phyloP scores from a whole-genome alignment of 331 rosid species.

The Dryas integrifolia region DNA sequence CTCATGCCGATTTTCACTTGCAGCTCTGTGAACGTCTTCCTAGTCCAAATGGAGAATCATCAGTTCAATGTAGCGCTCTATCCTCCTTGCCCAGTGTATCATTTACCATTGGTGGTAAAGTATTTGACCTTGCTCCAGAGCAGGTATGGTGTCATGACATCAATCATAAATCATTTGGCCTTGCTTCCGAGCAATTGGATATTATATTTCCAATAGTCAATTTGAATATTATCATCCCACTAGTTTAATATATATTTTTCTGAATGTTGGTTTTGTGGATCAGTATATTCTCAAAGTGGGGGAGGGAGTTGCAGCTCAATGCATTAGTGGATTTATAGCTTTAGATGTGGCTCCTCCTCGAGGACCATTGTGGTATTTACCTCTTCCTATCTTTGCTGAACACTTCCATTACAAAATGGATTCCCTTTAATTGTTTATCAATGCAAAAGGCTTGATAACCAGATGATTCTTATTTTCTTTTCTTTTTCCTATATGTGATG shows the following conservation, averaged over 20 bases:
- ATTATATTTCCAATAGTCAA: neutral
- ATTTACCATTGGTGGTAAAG: conserved; percentile 55
- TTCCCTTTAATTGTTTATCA: neutral
- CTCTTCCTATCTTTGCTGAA: conserved; percentile 10
- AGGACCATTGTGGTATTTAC: conserved; percentile 53
- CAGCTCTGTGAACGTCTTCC: conserved; percentile 69
- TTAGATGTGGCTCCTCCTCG: conserved; percentile 56
- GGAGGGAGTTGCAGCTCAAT: conserved; percentile 47
- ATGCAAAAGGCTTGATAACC: neutral
- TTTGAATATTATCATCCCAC: neutral
- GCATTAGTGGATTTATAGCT: conserved; percentile 59
- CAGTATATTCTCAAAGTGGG: conserved; percentile 63
- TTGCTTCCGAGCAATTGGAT: neutral
- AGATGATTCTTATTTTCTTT: no score
- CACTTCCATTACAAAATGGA: no score
- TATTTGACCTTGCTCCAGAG: conserved; percentile 62
- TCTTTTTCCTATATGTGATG: neutral
- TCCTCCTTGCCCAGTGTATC: conserved; percentile 60
- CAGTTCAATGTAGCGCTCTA: conserved; percentile 48
- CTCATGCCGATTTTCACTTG: conserved; percentile 18
- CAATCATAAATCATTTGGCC: neutral
- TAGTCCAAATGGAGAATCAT: conserved; percentile 63
- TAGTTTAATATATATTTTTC: neutral
- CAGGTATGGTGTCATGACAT: conserved; percentile 40
- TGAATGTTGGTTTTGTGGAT: conserved; percentile 22